phyloP scores from a whole-genome alignment of 73 alveolate genomes.

The Diophrys appendiculata region DNA sequence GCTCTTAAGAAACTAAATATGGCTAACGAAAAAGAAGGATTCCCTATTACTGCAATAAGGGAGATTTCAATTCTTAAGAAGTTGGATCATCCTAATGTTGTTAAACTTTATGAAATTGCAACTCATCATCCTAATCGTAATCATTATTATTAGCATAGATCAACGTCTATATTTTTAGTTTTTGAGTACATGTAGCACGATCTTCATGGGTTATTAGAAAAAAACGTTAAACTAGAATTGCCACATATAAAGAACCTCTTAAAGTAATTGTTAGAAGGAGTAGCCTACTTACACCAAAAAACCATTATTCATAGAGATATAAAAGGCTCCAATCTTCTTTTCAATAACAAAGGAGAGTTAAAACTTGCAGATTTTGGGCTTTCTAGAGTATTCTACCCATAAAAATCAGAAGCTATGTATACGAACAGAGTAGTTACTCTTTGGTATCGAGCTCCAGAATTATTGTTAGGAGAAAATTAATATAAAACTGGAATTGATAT shows the following conservation, averaged over 20 bases:
- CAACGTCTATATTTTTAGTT: conserved; percentile 80
- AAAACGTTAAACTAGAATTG: conserved; percentile 46
- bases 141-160: conserved; percentile 72
- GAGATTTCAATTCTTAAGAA: conserved; percentile 92
- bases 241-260: conserved; percentile 48
- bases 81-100: conserved; percentile 89
- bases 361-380: conserved; percentile 66
- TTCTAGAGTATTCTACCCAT: conserved; percentile 47
- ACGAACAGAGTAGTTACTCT: conserved; percentile 65
- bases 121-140: conserved; percentile 41
- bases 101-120: conserved; percentile 89
- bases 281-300: conserved; percentile 82
- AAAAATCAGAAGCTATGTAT: conserved; percentile 26
- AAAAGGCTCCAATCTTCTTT: conserved; percentile 84
- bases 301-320: conserved; percentile 90
- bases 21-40: conserved; percentile 93
- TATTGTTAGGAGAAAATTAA: conserved; percentile 31
- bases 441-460: conserved; percentile 70
- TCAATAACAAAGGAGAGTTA: conserved; percentile 33
- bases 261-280: conserved; percentile 74
- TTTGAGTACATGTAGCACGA: conserved; percentile 98
- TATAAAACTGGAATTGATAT: conserved; percentile 72
- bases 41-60: conserved; percentile 97
- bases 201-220: conserved; percentile 83
- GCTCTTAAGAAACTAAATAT: conserved; percentile 92